Base-by-base conservation (phyloP, 768 basidiomycete species). In the Mycena alexandri region DNA sequence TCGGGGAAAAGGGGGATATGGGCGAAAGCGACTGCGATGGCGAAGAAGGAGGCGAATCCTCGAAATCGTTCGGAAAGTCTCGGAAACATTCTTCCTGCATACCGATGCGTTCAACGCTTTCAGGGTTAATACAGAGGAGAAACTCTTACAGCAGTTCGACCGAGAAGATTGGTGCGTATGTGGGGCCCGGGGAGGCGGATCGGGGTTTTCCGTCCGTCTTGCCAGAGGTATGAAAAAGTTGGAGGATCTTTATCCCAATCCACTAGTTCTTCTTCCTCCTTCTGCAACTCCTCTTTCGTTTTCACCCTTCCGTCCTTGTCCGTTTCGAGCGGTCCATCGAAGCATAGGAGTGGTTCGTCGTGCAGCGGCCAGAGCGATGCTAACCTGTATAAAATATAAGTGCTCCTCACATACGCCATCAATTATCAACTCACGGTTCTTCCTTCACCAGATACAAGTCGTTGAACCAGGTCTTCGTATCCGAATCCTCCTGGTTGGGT, bases 11-110 rank as follows among this genome's bases (percentile, higher is more conserved):
- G 9, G 43, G 48, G 14, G 67, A 68, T 21, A 43, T 22, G 2
- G 61, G 61, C 7, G 67, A 67, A 62, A 67, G 60, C 4, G 65
- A 53, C 38, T 44, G 60, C 33, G 47, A 57, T 16, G 66, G 66
- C 8, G 65, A 61, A 22, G 59, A 56, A 36, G 60, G n/a, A 12
- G 60, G 41, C 5, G 67, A 57, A 43, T 68, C 67, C n/a, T 16
- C 24, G 42, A 58, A 68, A 46, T 63, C 42, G 12, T 48, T 67
- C 2, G 66, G 67, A 51, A 68, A 68, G 38, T 54, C 61, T 8
- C 47, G 51, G 57, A 68, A 68, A 10, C 46, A 61, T 33, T 68
- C 56, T 8, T 61, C 56, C 67, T 68, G 33, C 1, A 50, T 14
- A 16, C 22, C 42, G 33, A 43, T 48, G 50, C 36, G 38, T 33